Evolutionary conservation across 192 early-diverging fungal genomes (phyloP).

Genomic region (Coemansia sp.): DNA sequence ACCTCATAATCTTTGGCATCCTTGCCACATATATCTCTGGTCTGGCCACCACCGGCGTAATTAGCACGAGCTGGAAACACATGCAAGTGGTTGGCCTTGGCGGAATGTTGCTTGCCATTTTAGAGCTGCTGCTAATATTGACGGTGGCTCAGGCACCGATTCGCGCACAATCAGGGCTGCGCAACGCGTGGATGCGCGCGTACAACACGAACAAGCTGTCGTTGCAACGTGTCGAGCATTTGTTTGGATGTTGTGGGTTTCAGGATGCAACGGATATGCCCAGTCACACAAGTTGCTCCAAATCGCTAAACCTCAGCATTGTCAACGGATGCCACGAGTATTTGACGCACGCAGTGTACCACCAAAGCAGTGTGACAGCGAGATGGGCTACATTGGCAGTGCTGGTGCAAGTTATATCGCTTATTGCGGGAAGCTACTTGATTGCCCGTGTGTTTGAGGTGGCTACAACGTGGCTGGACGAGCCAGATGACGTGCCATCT

Average conservation of each 20-base stretch:
- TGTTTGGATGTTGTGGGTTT: slow-evolving; percentile 57
- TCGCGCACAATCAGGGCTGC: slow-evolving; percentile 19
- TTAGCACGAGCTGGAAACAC: slow-evolving; percentile 1
- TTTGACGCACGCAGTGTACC: slow-evolving; percentile 8
- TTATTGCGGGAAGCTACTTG: slow-evolving; percentile 10
- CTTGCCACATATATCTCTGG: neutral
- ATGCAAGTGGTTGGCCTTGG: slow-evolving; percentile 11
- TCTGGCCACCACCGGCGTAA: slow-evolving; percentile 10
- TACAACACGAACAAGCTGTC: slow-evolving; percentile 38
- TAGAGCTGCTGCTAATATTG: slow-evolving; percentile 27
- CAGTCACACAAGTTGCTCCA: slow-evolving; percentile 20
- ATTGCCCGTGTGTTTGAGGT: slow-evolving; percentile 8
- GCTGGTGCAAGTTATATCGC: slow-evolving; percentile 18
- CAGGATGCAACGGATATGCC: slow-evolving; percentile 32
- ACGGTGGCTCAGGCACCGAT: slow-evolving; percentile 15
- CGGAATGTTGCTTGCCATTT: slow-evolving; percentile 7
- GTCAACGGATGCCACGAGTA: slow-evolving; percentile 18
- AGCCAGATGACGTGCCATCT: neutral
- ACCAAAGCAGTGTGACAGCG: slow-evolving; percentile 6
- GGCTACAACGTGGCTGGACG: neutral
- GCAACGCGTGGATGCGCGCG: slow-evolving; percentile 47
- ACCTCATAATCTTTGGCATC: slow-evolving; percentile 14
- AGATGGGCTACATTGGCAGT: slow-evolving; percentile 13
- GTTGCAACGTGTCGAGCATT: slow-evolving; percentile 50
- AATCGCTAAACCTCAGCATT: neutral